Evolutionary conservation across 345 rosid genomes (phyloP), one percentile per base, ranked within the genome.

Genomic region (Eucalyptus polyanthemos): DNA sequence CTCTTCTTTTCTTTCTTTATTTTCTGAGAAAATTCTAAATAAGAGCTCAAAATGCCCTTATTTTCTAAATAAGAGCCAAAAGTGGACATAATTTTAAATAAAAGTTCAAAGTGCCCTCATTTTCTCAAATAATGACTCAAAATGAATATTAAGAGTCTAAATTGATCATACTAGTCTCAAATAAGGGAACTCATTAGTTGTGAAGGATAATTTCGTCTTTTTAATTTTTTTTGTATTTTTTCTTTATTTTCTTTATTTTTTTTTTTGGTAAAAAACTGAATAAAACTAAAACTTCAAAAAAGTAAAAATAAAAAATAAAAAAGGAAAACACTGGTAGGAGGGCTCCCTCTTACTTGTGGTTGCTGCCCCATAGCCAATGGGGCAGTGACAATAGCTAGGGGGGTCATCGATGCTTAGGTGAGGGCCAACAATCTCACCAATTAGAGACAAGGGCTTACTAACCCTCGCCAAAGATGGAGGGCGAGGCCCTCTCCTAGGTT

Each of bases 21-120:
- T 62, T 60, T 53, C 0, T 1, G 0, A 0, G 11, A 53, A 19
- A 53, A 53, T 3, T 53, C 5, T 0, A 19, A 19, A 19, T 53
- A 19, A 53, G 0, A 53, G 5, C 0, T 1, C 0, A 0, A 53
- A 53, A 19, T 53, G 0, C 0, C 2, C 0, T 19, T 0, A 53
- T 53, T 53, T 8, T 0, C 4, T 0, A 8, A 1, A 53, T 53
- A 19, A 53, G 2, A 16, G 8, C 0, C 2, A 16, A 0, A 51
- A 51, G 21, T 51, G 0, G 4, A 51, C 21, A 16, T 51, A 16
- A 0, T 51, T 51, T 51, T 16, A 51, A 51, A 17, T 51, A 51
- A 51, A 2, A 45, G 49, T n/a, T n/a, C n/a, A n/a, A n/a, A n/a
- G 1, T 51, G 2, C 4, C 25, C 0, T 53, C 5, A 53, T 53